Percentiles rank a stretch among this genome's conserved stretches.
phyloP scores from a whole-genome alignment of 2,329 filamentous ascomycete species.

The Cytospora piceae region DNA sequence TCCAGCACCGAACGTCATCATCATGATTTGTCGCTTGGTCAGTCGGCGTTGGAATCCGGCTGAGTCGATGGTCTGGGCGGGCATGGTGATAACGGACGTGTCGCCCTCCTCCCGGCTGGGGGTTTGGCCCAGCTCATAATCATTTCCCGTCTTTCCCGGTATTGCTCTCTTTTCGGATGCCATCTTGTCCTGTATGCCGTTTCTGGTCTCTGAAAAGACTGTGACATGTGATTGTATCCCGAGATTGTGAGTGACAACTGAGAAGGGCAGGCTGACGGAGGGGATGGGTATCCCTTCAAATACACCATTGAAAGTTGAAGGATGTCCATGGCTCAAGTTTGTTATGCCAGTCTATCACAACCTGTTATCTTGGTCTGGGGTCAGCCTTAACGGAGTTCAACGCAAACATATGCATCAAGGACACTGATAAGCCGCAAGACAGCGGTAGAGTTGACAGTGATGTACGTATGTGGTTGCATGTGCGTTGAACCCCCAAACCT shows the following conservation, averaged over 20 bases:
- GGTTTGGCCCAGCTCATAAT: slow-evolving; percentile 15
- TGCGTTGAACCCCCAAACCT: neutral
- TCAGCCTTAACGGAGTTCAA: neutral
- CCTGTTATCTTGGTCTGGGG: neutral
- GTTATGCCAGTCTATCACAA: neutral
- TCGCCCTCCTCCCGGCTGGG: slow-evolving; percentile 17
- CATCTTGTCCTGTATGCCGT: slow-evolving; percentile 1
- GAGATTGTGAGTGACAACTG: neutral
- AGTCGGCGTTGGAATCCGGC: slow-evolving; percentile 40
- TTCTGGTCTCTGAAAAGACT: neutral
- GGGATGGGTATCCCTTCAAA: neutral
- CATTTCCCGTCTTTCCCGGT: slow-evolving; percentile 5
- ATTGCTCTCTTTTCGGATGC: slow-evolving; percentile 11
- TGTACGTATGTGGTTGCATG: neutral
- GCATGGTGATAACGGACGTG: slow-evolving; percentile 1
- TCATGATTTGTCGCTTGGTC: slow-evolving; percentile 42
- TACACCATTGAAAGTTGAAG: neutral
- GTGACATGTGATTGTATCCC: neutral
- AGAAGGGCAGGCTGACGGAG: neutral
- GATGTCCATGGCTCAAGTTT: neutral
- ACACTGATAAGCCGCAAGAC: slow-evolving; percentile 3
- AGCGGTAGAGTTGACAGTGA: neutral
- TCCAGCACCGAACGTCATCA: slow-evolving; percentile 44
- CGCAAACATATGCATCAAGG: neutral
- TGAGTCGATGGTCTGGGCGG: slow-evolving; percentile 8